These are phyloP conservation scores for Saturnispora zaruensis DNA, from an alignment of 805 yeast genomes.

Conservation along the genomic window DNA sequence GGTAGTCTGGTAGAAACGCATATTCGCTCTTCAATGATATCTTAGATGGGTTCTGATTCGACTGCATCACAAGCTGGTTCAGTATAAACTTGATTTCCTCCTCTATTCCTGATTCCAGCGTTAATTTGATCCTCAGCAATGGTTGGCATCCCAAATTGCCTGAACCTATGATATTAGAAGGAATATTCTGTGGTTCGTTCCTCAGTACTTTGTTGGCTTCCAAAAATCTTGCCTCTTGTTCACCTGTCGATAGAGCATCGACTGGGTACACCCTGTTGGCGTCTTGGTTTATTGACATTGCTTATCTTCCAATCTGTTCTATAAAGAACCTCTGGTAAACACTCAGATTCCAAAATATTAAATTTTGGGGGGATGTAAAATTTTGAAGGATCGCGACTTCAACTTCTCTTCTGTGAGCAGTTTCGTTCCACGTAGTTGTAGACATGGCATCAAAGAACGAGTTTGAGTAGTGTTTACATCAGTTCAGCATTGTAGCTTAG, in stretches of 20 bases:
- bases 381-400: neutral
- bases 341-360: neutral
- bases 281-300: constrained; percentile 3
- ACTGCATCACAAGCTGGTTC: constrained; percentile 40
- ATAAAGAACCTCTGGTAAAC: neutral
- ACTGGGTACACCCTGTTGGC: constrained; percentile 23
- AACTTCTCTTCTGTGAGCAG: too few relatives aligned
- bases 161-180: constrained; percentile 27
- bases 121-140: constrained; percentile 58
- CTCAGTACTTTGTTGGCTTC: constrained; percentile 25
- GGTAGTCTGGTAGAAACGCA: constrained; percentile 33
- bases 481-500: too few relatives aligned
- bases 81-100: constrained; percentile 70
- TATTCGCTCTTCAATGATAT: constrained; percentile 34
- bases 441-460: too few relatives aligned
- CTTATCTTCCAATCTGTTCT: neutral
- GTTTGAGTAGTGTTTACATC: too few relatives aligned
- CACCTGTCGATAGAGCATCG: constrained; percentile 26
- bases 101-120: constrained; percentile 54
- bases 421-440: too few relatives aligned
- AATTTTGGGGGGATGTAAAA: neutral
- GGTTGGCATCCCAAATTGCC: constrained; percentile 51
- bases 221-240: constrained; percentile 28
- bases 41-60: constrained; percentile 32
- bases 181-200: constrained; percentile 26